Base-by-base conservation (phyloP, 306 rosid genomes). In the Prunus davidiana region DNA sequence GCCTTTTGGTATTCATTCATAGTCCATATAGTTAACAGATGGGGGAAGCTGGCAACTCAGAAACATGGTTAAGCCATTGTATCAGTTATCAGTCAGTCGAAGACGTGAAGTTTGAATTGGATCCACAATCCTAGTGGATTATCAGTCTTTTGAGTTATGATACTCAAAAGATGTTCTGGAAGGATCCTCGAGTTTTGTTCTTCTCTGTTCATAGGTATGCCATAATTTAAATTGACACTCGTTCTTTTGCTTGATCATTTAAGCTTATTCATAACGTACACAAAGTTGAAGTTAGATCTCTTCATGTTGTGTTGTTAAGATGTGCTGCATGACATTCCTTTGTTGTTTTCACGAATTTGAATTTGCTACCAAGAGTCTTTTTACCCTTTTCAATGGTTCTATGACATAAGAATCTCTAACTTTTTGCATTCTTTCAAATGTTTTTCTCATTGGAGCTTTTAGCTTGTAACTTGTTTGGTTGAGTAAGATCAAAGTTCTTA, bases 141-240 rank as follows among this genome's bases (percentile, higher is more conserved):
- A 30, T 30, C 34, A 30, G 5, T 30, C 34, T 95, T 67, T 79
- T 95, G 76, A 88, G 98, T 71, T 92, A 95, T 79, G 98, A 91
- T 64, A 95, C 98, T 18, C 98, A 92, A 80, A 95, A 95, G 82
- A 85, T 82, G 93, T 95, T 95, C 76, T 92, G 89, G 93, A 77
- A 74, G 61, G 97, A 95, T 80, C 81, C 96, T 73, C 96, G 87
- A 30, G 97, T 92, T 79, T 74, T 95, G 56, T 95, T 95, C 87
- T 95, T 95, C 92, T 95, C 97, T 2, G 92, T 95, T 83, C 98
- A 95, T 84, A 91, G 98, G 98, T 95, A 78, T 64, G 63, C 66
- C 19, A 54, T 20, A 54, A 1, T 58, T 69, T 54, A 3, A 64
- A 38, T 8, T 51, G 38, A 75, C 71, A 4, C 18, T 19, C n/a